Base-by-base conservation (phyloP, 257 asterid genomes). In the Solanum neorickii region DNA sequence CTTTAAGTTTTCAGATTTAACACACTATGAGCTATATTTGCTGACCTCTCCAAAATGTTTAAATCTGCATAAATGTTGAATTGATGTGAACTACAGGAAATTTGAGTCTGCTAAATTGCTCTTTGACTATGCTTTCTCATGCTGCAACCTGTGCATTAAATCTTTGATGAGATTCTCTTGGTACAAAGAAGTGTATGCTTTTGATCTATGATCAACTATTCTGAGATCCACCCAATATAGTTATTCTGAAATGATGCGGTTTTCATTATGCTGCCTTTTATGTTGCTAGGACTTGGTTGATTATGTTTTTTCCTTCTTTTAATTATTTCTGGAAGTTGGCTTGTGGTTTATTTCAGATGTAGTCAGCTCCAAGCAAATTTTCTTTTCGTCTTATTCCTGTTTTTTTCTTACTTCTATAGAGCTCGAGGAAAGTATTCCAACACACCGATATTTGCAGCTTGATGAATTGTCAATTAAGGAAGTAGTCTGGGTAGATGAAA, bases 401-500 rank as follows among this genome's bases (percentile, higher is more conserved):
- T 42, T 42, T 78, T 33, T 39, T 84, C 60, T 12, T 33, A 70
- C 85, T 90, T 87, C 65, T 88, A 75, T 93, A 97, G 99, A 91
- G 88, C 73, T 92, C 13, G 95, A 92, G 62, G 90, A 93, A 88
- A 90, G 86, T 91, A 86, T 56, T 84, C 78, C 87, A 84, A 92
- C 86, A 52, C 91, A 89, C 75, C 93, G 90, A 84, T 93, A 91
- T 90, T 90, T 97, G 92, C 92, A 91, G 87, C 99, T 95, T 89
- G 92, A 91, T 56, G 98, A 97, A 87, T 86, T 97, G 88, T 84
- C 87, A 56, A 86, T 96, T 68, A 97, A 96, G 87, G 98, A 96
- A 87, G 94, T 97, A 29, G 87, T 93, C 86, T 97, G 96, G 98
- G 96, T 97, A 82, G 99, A 96, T 87, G 94, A 94, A 74, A 87